Conservation (phyloP, 148 eudicot genomes). For the Chenopodium album region DNA sequence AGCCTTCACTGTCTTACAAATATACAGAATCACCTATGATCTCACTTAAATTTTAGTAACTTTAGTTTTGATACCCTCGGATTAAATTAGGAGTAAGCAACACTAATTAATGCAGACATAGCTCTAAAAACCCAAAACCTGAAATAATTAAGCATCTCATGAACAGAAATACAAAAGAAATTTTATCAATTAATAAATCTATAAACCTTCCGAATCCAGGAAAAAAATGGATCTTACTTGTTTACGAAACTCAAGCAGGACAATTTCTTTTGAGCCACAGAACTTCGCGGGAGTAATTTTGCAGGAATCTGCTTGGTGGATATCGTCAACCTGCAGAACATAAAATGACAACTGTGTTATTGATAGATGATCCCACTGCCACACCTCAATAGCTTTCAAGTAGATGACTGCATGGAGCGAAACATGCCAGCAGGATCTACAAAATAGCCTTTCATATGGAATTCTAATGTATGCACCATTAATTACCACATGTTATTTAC, state of each 20-base stretch:
- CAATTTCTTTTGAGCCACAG: slow-evolving; percentile 87
- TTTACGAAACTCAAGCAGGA: slow-evolving; percentile 67
- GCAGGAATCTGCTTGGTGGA: slow-evolving; percentile 75
- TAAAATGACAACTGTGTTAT: background rate
- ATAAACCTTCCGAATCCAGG: background rate
- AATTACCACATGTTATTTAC: background rate
- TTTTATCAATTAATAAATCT: background rate
- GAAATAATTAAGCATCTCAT: background rate
- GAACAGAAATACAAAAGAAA: background rate
- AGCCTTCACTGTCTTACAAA: background rate
- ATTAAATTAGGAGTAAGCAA: background rate
- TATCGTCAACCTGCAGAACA: slow-evolving; percentile 64
- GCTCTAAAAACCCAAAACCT: background rate
- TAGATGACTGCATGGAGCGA: background rate
- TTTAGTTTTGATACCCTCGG: background rate
- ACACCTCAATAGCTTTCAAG: background rate
- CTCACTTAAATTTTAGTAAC: background rate
- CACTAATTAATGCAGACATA: background rate
- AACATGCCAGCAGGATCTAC: background rate
- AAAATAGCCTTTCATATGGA: background rate
- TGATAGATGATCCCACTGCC: background rate
- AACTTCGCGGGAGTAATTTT: slow-evolving; percentile 89
- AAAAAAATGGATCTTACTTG: slow-evolving; percentile 30
- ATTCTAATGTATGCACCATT: background rate
- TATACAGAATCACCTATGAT: background rate